phyloP scores from a whole-genome alignment of 306 rosid species.

The Malus orientalis region DNA sequence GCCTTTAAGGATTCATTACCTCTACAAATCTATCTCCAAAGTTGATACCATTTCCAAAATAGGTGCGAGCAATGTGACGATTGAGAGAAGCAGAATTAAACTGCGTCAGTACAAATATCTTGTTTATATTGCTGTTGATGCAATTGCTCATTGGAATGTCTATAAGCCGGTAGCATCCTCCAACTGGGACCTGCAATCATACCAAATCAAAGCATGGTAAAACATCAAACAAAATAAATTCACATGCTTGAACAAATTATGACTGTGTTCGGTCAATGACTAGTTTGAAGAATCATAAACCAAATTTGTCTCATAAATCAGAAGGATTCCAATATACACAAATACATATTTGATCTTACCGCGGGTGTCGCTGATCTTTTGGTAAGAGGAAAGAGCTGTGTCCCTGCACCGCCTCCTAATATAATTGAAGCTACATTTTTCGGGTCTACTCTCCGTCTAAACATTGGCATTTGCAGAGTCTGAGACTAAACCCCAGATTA shows the following conservation, averaged over 20 bases:
- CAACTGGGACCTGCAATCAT: constrained; percentile 38
- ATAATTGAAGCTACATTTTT: constrained; percentile 77
- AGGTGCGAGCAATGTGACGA: constrained; percentile 43
- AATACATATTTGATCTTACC: constrained; percentile 31
- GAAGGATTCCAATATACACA: not conserved
- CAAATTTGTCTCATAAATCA: not conserved
- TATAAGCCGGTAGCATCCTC: constrained; percentile 49
- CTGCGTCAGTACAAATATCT: constrained; percentile 41
- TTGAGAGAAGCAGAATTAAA: constrained; percentile 43
- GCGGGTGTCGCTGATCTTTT: constrained; percentile 77
- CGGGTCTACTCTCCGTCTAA: constrained; percentile 56
- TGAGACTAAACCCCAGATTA: constrained; percentile 28
- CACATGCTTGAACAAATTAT: not conserved
- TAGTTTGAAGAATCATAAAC: not conserved
- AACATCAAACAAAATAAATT: not conserved
- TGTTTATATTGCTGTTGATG: constrained; percentile 44
- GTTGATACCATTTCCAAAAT: constrained; percentile 38
- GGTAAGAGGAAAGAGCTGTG: constrained; percentile 83
- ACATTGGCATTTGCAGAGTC: constrained; percentile 51
- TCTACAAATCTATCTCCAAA: constrained; percentile 50
- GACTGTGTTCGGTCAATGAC: not conserved
- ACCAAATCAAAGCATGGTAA: not conserved
- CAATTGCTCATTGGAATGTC: constrained; percentile 49
- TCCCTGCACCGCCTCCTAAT: constrained; percentile 83
- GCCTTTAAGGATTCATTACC: constrained; percentile 12